phyloP scores from a whole-genome alignment of 352 stramenopile genomes.

The Pythium chondricola region DNA sequence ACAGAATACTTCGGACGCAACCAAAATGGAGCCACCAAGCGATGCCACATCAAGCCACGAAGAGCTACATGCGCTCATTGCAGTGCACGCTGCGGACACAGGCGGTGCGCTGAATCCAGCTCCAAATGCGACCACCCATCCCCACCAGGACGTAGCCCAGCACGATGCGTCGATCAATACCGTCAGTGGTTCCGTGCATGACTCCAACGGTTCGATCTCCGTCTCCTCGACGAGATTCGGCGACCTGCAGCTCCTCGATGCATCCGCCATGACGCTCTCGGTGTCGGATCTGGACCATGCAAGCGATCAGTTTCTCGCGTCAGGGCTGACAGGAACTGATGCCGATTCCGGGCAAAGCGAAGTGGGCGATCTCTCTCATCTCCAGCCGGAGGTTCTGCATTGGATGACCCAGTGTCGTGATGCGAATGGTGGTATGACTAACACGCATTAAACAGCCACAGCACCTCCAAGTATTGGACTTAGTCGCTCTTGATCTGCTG shows the following conservation, averaged over 20 bases:
- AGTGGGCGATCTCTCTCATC: conserved; percentile 25
- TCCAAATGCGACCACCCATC: too few species aligned
- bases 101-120: neutral
- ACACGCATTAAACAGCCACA: neutral
- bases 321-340: neutral
- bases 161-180: too few species aligned
- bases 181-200: too few species aligned
- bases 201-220: neutral
- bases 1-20: conserved; percentile 19
- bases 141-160: too few species aligned
- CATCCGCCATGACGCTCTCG: conserved; percentile 5
- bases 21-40: conserved; percentile 10
- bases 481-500: neutral
- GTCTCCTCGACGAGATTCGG: neutral
- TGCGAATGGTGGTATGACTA: conserved; percentile 19
- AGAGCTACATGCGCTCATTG: conserved; percentile 16
- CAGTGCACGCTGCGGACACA: neutral
- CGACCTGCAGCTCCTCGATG: conserved; percentile 16
- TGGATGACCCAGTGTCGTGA: conserved; percentile 37
- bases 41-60: conserved; percentile 10
- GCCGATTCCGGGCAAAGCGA: neutral
- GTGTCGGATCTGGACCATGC: conserved; percentile 12
- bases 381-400: conserved; percentile 40
- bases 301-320: conserved; percentile 14
- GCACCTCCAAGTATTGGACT: neutral